Base-by-base conservation (phyloP, 1,284 basidiomycete species). In the Dichomitus squalens region DNA sequence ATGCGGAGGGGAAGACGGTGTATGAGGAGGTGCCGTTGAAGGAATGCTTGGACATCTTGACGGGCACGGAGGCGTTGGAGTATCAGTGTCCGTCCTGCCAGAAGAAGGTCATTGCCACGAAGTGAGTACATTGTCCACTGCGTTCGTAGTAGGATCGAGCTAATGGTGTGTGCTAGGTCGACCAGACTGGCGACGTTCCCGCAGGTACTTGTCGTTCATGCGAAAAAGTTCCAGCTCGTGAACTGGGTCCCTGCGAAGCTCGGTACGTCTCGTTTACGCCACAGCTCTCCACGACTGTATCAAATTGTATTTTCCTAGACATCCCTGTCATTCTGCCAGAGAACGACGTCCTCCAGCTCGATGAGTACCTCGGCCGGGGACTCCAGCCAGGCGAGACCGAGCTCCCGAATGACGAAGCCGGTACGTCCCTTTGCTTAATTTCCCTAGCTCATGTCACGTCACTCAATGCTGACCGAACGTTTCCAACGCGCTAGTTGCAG, bases 211-310 rank as follows among this genome's bases (percentile, higher is more conserved):
- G 88, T 96, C 4, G 73, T 99, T 0, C 96, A 98, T 66, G 90
- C 95, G 52, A 93, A 93, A 67, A 96, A 97, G 68, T 98, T 98
- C 79, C 93, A 96, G 74, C 83, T 98, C 6, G 88, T 96, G 53
- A 96, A 96, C 68, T 99, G 96, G 96, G 94, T 99, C 3, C 96
- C 97, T 0, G 85, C 91, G 5, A 99, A 99, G 73, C 83, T 98
- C 34, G 92, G 93, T 93, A 58, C 33, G 65, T 53, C 16, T 31
- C 38, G 8, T 31, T 53, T 7, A 14, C 11, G n/a, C 9, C 12
- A 49, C 4, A 9, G 7, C 7, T 9, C 1, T 46, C 16, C 35
- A n/a, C 35, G 35, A 29, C 14, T 31, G 8, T 18, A 7, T 25
- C 6, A 12, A 6, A 25, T 40, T 20, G 43, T 23, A 27, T n/a